phyloP scores from a whole-genome alignment of 768 basidiomycete genomes.

The Pleurotus sapidus region DNA sequence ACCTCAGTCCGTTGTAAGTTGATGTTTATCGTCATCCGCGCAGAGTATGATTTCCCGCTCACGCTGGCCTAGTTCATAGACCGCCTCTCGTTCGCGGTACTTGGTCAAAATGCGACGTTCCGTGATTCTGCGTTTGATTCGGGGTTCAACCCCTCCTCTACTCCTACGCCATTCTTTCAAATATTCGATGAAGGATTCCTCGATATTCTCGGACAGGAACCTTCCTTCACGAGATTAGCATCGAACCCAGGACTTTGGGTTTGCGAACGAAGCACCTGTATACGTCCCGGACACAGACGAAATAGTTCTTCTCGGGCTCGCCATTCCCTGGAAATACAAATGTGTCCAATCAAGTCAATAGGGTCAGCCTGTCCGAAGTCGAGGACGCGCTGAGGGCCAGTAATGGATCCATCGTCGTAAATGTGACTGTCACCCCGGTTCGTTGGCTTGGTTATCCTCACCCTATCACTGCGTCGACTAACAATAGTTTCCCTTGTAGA shows the following conservation, averaged over 20 bases:
- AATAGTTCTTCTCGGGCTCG: constrained; percentile 64
- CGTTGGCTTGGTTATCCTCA: constrained; percentile 9
- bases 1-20: too few species aligned
- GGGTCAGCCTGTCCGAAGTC: constrained; percentile 59
- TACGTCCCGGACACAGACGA: constrained; percentile 62
- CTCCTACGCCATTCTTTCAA: constrained; percentile 55
- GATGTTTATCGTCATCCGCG: too few species aligned
- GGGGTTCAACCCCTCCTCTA: constrained; percentile 61
- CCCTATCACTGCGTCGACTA: background rate
- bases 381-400: constrained; percentile 38
- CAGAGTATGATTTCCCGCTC: too few species aligned
- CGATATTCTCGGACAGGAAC: constrained; percentile 50
- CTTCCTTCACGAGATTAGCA: constrained; percentile 60
- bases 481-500: constrained; percentile 30
- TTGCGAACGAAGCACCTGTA: constrained; percentile 79
- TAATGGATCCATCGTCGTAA: constrained; percentile 28
- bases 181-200: constrained; percentile 52
- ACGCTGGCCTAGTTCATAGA: constrained; percentile 38
- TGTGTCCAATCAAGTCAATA: constrained; percentile 56
- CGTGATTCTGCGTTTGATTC: constrained; percentile 33
- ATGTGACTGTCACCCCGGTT: constrained; percentile 46
- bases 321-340: constrained; percentile 52
- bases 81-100: constrained; percentile 48
- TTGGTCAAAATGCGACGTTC: constrained; percentile 40
- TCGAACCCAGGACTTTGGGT: constrained; percentile 60